Conservation (phyloP, 1,139 yeast species). For the Blastobotrys petasosporus region DNA sequence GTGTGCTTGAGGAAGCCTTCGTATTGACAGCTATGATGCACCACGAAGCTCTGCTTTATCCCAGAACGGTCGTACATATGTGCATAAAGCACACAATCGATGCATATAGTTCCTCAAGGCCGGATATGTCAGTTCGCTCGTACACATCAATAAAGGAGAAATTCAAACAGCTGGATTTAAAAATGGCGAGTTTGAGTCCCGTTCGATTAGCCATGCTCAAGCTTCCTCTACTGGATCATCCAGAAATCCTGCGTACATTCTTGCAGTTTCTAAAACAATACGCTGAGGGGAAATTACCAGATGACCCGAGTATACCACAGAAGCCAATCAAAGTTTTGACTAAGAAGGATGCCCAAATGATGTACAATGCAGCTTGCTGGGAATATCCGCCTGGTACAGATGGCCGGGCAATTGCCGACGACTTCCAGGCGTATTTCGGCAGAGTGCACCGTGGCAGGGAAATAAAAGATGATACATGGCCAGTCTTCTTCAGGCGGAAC, state of each 20-base stretch:
- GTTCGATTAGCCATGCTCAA: background rate
- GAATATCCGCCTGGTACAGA: slow-evolving; percentile 8
- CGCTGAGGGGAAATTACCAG: background rate
- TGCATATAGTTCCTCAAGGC: background rate
- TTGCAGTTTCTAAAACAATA: background rate
- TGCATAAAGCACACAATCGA: slow-evolving; percentile 5
- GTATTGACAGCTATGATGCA: slow-evolving; percentile 3
- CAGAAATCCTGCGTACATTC: background rate
- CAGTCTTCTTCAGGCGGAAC: background rate
- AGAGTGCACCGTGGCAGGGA: slow-evolving; percentile 2
- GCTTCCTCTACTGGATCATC: slow-evolving; percentile 1
- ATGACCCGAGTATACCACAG: background rate
- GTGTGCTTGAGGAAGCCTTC: slow-evolving; percentile 6
- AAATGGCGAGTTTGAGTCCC: background rate
- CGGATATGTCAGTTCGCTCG: background rate
- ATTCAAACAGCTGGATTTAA: background rate
- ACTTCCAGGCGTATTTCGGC: slow-evolving; percentile 3
- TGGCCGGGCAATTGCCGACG: background rate
- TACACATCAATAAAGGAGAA: slow-evolving; percentile 3
- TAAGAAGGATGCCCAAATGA: slow-evolving; percentile 1
- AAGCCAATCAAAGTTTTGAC: background rate
- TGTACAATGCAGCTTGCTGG: slow-evolving; percentile 6
- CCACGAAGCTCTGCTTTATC: background rate
- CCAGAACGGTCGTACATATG: slow-evolving; percentile 1
- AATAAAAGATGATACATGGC: slow-evolving; percentile 1